Percentiles rank a stretch among this genome's conserved stretches.
Conservation (phyloP, 2,329 filamentous ascomycete species). For the Alternaria brassicae region DNA sequence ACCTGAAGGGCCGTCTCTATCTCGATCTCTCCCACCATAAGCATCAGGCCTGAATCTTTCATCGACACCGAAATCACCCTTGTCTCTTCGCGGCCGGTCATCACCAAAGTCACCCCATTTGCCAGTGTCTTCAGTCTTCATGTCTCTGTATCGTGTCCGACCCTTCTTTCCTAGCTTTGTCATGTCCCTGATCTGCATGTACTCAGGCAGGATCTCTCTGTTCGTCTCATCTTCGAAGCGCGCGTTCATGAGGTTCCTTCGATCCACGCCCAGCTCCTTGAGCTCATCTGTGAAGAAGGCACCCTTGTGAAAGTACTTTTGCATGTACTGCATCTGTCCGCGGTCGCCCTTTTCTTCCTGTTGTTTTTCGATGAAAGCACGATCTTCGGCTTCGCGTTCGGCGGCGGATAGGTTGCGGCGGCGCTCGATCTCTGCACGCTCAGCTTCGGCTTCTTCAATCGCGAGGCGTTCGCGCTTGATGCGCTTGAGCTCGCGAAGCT, state of each 20-base stretch:
- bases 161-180: constrained; percentile 93
- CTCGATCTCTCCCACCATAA: constrained; percentile 45
- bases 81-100: constrained; percentile 48
- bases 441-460: constrained; percentile 83
- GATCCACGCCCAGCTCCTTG: constrained; percentile 75
- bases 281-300: constrained; percentile 91
- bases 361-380: constrained; percentile 76
- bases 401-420: constrained; percentile 84
- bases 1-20: constrained; percentile 63
- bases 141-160: constrained; percentile 85
- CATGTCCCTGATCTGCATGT: constrained; percentile 92
- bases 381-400: constrained; percentile 85
- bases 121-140: constrained; percentile 90
- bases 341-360: constrained; percentile 75
- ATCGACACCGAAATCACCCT: constrained; percentile 60
- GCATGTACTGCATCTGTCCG: constrained; percentile 88
- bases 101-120: constrained; percentile 75
- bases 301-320: constrained; percentile 96
- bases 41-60: constrained; percentile 73
- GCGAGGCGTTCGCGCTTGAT: constrained; percentile 85
- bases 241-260: constrained; percentile 85
- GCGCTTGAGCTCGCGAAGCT: constrained; percentile 86
- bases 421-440: constrained; percentile 88
- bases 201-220: constrained; percentile 83
- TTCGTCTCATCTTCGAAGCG: constrained; percentile 85